phyloP scores from a whole-genome alignment of 2,329 filamentous ascomycete species.

The Colletotrichum endophyticum region DNA sequence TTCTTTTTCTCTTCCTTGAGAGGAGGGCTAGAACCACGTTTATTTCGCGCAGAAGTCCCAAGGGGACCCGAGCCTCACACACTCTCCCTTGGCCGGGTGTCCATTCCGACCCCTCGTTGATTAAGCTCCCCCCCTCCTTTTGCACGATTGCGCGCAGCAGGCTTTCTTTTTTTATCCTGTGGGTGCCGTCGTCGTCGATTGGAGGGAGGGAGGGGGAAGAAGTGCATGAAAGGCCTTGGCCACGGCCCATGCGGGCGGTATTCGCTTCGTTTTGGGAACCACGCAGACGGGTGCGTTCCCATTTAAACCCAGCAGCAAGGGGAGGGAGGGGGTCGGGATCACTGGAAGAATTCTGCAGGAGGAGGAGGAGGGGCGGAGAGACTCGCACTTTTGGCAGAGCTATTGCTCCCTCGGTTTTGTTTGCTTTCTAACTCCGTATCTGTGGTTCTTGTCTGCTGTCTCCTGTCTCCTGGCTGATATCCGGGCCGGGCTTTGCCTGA shows the following conservation, averaged over 20 bases:
- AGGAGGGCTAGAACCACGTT: not conserved
- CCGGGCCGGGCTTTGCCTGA: not conserved
- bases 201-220: not conserved
- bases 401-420: not conserved
- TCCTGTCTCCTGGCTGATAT: not conserved
- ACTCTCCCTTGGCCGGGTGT: not conserved
- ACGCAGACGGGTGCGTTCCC: not conserved
- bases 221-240: not conserved
- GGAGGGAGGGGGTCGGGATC: not conserved
- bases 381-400: not conserved
- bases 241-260: not conserved
- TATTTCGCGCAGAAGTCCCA: not conserved
- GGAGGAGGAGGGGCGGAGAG: not conserved
- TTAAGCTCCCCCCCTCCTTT: not conserved
- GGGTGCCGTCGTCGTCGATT: not conserved
- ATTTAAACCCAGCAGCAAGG: not conserved
- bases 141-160: not conserved
- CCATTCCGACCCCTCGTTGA: not conserved
- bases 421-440: not conserved
- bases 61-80: not conserved
- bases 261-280: not conserved
- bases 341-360: not conserved
- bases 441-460: not conserved
- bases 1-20: not conserved
- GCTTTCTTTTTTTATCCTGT: not conserved